These are phyloP conservation scores for Oxyria digyna DNA, from an alignment of 148 eudicot species.

Conservation along the genomic window DNA sequence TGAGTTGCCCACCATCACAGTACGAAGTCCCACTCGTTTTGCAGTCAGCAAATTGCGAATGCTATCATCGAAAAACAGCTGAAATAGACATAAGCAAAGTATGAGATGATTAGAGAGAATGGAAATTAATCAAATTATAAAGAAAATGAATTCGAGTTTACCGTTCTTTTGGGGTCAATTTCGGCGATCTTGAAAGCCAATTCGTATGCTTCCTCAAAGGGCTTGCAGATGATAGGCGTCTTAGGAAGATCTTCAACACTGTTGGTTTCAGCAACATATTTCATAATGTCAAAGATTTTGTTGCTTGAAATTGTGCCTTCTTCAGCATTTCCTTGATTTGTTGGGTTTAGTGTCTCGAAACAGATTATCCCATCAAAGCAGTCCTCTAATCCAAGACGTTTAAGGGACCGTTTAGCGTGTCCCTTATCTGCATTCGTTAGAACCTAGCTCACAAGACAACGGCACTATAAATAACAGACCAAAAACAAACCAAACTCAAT, in stretches of 20 bases:
- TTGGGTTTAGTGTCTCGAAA: conserved; percentile 71
- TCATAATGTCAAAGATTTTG: conserved; percentile 25
- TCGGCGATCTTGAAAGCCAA: conserved; percentile 52
- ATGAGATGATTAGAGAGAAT: too few relatives aligned
- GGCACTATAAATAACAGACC: not conserved
- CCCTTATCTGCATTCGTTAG: conserved; percentile 66
- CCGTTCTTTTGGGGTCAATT: conserved; percentile 60
- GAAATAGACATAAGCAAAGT: conserved; percentile 11
- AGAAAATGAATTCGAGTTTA: conserved; percentile 14
- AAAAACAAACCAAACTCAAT: not conserved
- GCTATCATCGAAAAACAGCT: conserved; percentile 91
- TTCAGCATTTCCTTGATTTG: conserved; percentile 22
- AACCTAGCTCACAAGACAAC: conserved; percentile 27
- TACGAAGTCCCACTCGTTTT: conserved; percentile 47
- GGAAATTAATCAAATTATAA: too few relatives aligned
- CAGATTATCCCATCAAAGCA: conserved; percentile 71
- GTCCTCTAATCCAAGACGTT: conserved; percentile 74
- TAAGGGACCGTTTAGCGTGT: conserved; percentile 47
- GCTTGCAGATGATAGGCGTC: conserved; percentile 73
- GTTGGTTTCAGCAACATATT: conserved; percentile 25
- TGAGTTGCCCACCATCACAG: conserved; percentile 74
- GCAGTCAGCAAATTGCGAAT: conserved; percentile 67
- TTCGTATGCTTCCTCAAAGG: conserved; percentile 49
- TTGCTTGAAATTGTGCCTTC: conserved; percentile 9
- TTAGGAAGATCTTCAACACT: conserved; percentile 26